These are phyloP conservation scores for Exophiala alcalophila DNA, from an alignment of 2,329 filamentous ascomycete genomes.

Conservation along the genomic window DNA sequence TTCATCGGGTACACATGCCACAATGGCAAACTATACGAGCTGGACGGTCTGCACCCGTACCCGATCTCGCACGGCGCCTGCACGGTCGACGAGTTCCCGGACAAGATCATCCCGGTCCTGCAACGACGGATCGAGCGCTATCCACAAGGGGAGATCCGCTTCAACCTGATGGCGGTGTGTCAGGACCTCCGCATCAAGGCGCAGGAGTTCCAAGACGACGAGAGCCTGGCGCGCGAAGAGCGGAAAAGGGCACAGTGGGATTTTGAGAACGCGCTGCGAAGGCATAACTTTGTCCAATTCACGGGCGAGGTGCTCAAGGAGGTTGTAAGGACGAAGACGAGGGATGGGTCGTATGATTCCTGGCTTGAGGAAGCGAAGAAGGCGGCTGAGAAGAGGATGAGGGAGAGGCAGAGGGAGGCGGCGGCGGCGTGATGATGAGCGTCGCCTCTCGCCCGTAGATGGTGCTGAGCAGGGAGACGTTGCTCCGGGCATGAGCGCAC, in stretches of 20 bases:
- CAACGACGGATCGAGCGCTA: constrained; percentile 81
- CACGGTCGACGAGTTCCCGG: constrained; percentile 66
- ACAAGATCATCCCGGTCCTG: constrained; percentile 81
- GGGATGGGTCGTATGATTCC: constrained; percentile 69
- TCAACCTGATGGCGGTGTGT: constrained; percentile 93
- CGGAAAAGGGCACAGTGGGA: constrained; percentile 81
- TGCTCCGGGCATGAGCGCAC: not conserved
- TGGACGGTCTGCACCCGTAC: constrained; percentile 89
- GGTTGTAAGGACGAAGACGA: constrained; percentile 72
- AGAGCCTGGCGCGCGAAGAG: constrained; percentile 75
- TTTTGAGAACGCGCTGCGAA: constrained; percentile 88
- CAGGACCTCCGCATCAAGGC: constrained; percentile 75
- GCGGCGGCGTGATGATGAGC: no score
- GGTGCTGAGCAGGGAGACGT: no score
- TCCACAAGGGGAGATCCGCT: constrained; percentile 81
- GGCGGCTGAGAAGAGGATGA: constrained; percentile 42
- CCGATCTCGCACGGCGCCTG: constrained; percentile 86
- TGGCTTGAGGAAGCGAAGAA: constrained; percentile 69
- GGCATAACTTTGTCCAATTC: constrained; percentile 96
- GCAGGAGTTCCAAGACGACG: constrained; percentile 75
- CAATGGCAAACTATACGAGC: constrained; percentile 79
- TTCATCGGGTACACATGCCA: constrained; percentile 93
- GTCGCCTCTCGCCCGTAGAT: no score
- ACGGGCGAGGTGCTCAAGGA: constrained; percentile 85
- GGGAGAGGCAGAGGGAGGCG: constrained; percentile 28